These are phyloP conservation scores for Hymenoscyphus infarciens DNA, from an alignment of 2,329 filamentous ascomycete genomes.

Conservation along the genomic window DNA sequence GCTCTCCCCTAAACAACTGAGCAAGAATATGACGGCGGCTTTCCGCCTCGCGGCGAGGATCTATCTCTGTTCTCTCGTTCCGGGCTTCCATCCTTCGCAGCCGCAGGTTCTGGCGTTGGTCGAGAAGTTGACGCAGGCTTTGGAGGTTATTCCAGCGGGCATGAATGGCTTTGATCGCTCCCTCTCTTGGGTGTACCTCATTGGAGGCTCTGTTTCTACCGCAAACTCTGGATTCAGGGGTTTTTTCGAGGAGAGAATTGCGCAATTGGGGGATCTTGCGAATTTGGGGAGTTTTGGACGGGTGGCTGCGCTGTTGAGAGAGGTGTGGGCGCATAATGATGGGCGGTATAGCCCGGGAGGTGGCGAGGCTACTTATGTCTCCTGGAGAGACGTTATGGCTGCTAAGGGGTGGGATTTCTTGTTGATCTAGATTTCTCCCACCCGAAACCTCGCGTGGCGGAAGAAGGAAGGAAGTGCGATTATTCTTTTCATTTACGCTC, in stretches of 20 bases:
- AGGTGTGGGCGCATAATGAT: slow-evolving; percentile 78
- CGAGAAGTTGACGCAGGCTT: slow-evolving; percentile 69
- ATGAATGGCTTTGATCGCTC: slow-evolving; percentile 82
- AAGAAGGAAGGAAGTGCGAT: background rate
- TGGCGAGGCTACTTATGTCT: slow-evolving; percentile 62
- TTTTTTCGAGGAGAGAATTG: slow-evolving; percentile 73
- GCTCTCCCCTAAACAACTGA: slow-evolving; percentile 77
- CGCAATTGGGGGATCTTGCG: slow-evolving; percentile 71
- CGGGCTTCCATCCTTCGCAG: slow-evolving; percentile 76
- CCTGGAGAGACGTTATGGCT: slow-evolving; percentile 94
- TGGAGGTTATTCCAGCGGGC: slow-evolving; percentile 80
- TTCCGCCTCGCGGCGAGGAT: slow-evolving; percentile 92
- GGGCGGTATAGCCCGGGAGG: slow-evolving; percentile 40
- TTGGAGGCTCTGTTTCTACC: slow-evolving; percentile 76
- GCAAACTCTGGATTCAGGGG: slow-evolving; percentile 70
- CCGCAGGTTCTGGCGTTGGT: slow-evolving; percentile 73
- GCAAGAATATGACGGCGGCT: slow-evolving; percentile 81
- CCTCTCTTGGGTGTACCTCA: slow-evolving; percentile 88
- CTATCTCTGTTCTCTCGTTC: slow-evolving; percentile 94
- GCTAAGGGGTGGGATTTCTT: slow-evolving; percentile 90
- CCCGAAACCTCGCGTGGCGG: slow-evolving; percentile 2
- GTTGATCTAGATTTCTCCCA: slow-evolving; percentile 60
- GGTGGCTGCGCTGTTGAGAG: slow-evolving; percentile 71
- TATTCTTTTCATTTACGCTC: background rate
- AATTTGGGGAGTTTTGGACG: slow-evolving; percentile 82